phyloP scores from a whole-genome alignment of 75 land plant species.

The Picea sitchensis region DNA sequence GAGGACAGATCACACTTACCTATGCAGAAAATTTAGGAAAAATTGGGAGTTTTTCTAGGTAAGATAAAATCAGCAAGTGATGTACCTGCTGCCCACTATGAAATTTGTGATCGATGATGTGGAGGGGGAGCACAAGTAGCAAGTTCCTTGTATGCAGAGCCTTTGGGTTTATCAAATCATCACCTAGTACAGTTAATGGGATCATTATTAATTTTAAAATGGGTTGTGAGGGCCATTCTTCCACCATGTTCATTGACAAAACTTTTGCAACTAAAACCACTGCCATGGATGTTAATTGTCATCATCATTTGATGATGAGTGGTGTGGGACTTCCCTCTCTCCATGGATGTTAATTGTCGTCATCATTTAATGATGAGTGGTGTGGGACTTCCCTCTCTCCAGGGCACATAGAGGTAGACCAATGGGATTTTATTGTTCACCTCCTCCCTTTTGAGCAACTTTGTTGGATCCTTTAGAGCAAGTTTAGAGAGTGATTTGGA shows the following conservation, averaged over 20 bases:
- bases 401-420: too few relatives aligned
- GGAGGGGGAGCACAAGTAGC: background rate
- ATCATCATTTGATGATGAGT: constrained; percentile 7
- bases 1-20: constrained; percentile 30
- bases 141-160: background rate
- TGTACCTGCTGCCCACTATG: constrained; percentile 8
- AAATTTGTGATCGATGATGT: constrained; percentile 12
- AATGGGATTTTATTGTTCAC: too few relatives aligned
- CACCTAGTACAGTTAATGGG: background rate
- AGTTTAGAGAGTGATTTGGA: too few relatives aligned
- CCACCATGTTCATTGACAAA: constrained; percentile 3
- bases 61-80: constrained; percentile 12
- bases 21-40: constrained; percentile 17
- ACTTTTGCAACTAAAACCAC: background rate
- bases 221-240: constrained; percentile 1
- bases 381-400: background rate
- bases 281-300: background rate
- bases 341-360: background rate
- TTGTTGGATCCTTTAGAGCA: too few relatives aligned
- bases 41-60: constrained; percentile 12
- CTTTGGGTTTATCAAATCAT: background rate
- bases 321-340: background rate
- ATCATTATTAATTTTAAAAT: background rate
- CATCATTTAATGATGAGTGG: constrained; percentile 7
- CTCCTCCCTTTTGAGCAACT: too few relatives aligned